Base-by-base conservation (phyloP, 2,329 filamentous ascomycete species). In the Coniochaeta sp. region DNA sequence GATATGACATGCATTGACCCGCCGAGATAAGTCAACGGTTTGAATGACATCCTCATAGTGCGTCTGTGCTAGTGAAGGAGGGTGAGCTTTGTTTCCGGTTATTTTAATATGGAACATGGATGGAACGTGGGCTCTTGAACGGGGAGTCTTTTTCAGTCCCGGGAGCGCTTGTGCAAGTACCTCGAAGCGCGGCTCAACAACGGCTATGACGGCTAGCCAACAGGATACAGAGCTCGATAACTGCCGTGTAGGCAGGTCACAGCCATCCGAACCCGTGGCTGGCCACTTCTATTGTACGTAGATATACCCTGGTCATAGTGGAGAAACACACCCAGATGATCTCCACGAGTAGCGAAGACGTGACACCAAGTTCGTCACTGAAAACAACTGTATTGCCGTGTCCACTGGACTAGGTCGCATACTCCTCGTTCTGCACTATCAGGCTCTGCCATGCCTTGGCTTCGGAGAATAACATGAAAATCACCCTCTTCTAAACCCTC, bases 51-150 rank as follows among this genome's bases (percentile, higher is more conserved):
- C 17, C 22, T 17, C 8, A 5, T 17, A 52, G 11, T 28, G 54
- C 33, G 16, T 34, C 54, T 12, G 31, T 56, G 17, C 28, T 34
- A 31, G 17, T 38, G 47, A 56, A 28, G 26, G 54, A 56, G 54
- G 54, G 54, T 38, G 12, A 56, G 7, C 9, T 4, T 38, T 38
- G 31, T 56, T 62, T 64, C 64, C 64, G 64, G 62, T 63, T 66
- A 63, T 66, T 64, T 63, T 60, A 60, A 63, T 50, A 60, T 65
- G 66, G 67, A 68, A 67, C 67, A 60, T 57, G 61, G 60, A 64
- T 68, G 67, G 66, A 68, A 68, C 67, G 62, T 36, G 59, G 50
- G 33, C 57, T 36, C 9, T 47, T 14, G 8, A 40, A 40, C 43
- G 28, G n/a, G 34, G 17, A 43, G n/a, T n/a, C n/a, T 40, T 3